A percentile compares a stretch with the other conserved stretches of the same genome.
phyloP scores from a whole-genome alignment of 805 yeast genomes.

The Zygoascus biomembranicola region DNA sequence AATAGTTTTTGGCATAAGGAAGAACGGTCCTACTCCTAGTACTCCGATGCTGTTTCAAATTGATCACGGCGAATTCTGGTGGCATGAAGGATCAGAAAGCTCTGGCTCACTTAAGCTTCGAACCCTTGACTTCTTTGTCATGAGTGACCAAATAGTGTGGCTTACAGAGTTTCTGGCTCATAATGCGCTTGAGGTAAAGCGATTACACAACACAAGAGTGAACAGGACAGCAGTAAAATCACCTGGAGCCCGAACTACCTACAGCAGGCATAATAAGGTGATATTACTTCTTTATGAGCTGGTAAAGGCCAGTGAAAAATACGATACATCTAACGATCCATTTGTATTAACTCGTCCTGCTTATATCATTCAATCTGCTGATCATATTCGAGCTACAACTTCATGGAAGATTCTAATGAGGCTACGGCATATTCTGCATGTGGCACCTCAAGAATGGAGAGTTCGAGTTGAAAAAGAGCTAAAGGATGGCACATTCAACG shows the following conservation, averaged over 20 bases:
- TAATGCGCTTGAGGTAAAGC: constrained; percentile 12
- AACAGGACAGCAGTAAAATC: background rate
- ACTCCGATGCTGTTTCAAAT: constrained; percentile 23
- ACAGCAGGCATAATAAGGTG: background rate
- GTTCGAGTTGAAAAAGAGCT: constrained; percentile 28
- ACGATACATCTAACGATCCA: constrained; percentile 70
- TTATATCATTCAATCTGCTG: constrained; percentile 59
- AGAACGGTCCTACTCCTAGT: constrained; percentile 3
- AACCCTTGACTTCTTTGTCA: constrained; percentile 25
- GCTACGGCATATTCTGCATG: constrained; percentile 60
- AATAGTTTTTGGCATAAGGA: constrained; percentile 18
- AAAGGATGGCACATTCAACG: constrained; percentile 30
- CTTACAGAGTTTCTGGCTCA: constrained; percentile 15
- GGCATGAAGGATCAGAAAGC: constrained; percentile 15
- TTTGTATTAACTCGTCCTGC: constrained; percentile 87
- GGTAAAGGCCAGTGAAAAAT: constrained; percentile 40
- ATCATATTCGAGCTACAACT: constrained; percentile 71
- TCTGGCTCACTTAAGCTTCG: constrained; percentile 22
- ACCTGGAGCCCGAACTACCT: background rate
- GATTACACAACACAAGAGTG: background rate
- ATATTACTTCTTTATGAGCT: constrained; percentile 33
- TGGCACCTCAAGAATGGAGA: constrained; percentile 50
- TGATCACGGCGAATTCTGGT: constrained; percentile 30
- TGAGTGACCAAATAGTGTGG: constrained; percentile 31
- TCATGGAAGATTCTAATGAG: constrained; percentile 84